Conservation (phyloP, 257 asterid species). For the Solanum appendiculatum region DNA sequence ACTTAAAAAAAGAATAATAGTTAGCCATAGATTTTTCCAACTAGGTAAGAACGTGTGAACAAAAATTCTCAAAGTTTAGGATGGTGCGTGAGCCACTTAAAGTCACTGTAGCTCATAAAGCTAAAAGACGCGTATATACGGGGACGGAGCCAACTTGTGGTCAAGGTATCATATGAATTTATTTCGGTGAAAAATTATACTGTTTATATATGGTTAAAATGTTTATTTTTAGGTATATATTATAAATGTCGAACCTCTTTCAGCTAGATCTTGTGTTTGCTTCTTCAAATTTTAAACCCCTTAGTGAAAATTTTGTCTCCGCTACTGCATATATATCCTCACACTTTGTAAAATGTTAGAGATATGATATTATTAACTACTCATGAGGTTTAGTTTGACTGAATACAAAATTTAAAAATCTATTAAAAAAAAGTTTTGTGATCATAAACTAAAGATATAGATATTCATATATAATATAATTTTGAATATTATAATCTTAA, state of each 20-base stretch:
- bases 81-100: not conserved
- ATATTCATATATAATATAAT: not conserved
- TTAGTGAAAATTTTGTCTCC: not conserved
- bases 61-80: not conserved
- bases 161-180: no score
- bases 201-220: no score
- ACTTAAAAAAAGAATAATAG: not conserved
- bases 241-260: rapidly evolving
- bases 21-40: not conserved
- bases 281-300: no score
- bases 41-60: not conserved
- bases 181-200: no score
- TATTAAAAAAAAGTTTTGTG: not conserved
- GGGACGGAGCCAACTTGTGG: no score
- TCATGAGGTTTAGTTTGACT: not conserved
- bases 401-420: not conserved
- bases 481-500: not conserved
- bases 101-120: not conserved
- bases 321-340: no score
- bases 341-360: not conserved
- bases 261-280: no score
- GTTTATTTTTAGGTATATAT: no score
- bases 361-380: not conserved
- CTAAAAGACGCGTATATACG: not conserved
- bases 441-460: not conserved